These are phyloP conservation scores for Fagopyrum esculentum DNA, from an alignment of 148 eudicot species.

Conservation along the genomic window DNA sequence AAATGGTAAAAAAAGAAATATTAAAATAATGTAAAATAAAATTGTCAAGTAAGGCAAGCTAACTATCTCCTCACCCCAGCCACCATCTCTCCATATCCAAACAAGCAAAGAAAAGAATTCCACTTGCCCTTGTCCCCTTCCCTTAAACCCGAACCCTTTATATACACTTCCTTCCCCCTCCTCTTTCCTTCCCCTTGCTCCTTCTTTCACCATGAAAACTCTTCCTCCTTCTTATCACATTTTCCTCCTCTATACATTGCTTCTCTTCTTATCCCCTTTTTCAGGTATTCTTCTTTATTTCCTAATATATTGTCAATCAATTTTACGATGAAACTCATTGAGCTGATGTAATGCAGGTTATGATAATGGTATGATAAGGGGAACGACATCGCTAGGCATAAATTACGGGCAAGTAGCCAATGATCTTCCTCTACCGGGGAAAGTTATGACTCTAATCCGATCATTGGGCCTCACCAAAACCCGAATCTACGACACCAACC, in stretches of 20 bases:
- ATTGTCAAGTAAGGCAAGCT: conserved; percentile 12
- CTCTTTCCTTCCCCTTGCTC: neutral
- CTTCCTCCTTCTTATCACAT: neutral
- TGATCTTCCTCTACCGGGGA: conserved; percentile 58
- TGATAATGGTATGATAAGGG: neutral
- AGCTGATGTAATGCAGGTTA: neutral
- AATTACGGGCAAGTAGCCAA: conserved; percentile 71
- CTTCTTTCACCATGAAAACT: neutral
- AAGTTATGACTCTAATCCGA: conserved; percentile 37
- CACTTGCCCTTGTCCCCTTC: conserved; percentile 3
- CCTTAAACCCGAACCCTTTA: neutral
- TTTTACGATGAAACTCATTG: too few species aligned
- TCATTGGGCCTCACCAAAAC: conserved; percentile 42
- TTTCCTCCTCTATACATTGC: neutral
- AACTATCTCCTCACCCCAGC: conserved; percentile 3
- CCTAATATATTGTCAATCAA: neutral
- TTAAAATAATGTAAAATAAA: neutral
- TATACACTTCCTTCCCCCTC: neutral
- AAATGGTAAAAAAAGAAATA: too few species aligned
- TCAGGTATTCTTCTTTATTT: neutral
- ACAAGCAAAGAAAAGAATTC: conserved; percentile 14
- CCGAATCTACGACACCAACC: conserved; percentile 75
- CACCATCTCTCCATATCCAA: conserved; percentile 4
- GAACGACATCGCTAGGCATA: conserved; percentile 47
- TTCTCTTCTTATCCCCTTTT: neutral